These are phyloP conservation scores for Achlya hypogyna DNA, from an alignment of 352 stramenopile genomes.

Conservation along the genomic window DNA sequence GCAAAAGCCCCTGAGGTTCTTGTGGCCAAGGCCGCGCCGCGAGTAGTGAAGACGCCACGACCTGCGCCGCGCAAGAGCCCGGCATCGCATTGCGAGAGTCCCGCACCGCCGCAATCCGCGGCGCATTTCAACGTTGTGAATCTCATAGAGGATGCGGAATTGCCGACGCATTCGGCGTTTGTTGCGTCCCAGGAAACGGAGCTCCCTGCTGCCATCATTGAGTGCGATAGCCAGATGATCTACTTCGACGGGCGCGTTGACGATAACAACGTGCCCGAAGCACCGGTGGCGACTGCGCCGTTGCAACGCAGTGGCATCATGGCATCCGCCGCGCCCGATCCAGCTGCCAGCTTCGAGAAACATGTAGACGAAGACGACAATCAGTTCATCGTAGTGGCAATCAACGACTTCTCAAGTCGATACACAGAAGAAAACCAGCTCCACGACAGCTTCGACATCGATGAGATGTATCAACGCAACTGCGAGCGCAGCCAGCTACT, in stretches of 20 bases:
- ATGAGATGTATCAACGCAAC: slow-evolving; percentile 11
- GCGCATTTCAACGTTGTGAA: slow-evolving; percentile 1
- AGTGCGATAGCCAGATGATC: slow-evolving; percentile 19
- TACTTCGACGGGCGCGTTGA: slow-evolving; percentile 16
- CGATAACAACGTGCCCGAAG: neutral
- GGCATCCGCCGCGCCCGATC: neutral
- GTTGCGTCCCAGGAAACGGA: neutral
- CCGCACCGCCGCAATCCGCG: neutral
- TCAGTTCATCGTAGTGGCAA: neutral
- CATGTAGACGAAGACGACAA: neutral
- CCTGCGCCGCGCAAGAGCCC: neutral
- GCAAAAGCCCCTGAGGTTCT: neutral
- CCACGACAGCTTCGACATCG: slow-evolving; percentile 10
- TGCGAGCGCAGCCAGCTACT: neutral
- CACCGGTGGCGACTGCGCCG: neutral
- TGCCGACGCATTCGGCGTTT: neutral
- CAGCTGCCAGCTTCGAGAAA: neutral
- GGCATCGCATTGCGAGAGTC: too few relatives aligned
- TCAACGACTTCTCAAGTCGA: neutral
- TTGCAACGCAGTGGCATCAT: neutral
- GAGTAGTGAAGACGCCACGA: neutral
- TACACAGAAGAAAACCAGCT: neutral
- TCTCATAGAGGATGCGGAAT: neutral
- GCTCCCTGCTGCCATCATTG: neutral
- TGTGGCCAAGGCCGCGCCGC: neutral